Conservation (phyloP, 805 yeast species). For the Saccharomycopsis fodiens region DNA sequence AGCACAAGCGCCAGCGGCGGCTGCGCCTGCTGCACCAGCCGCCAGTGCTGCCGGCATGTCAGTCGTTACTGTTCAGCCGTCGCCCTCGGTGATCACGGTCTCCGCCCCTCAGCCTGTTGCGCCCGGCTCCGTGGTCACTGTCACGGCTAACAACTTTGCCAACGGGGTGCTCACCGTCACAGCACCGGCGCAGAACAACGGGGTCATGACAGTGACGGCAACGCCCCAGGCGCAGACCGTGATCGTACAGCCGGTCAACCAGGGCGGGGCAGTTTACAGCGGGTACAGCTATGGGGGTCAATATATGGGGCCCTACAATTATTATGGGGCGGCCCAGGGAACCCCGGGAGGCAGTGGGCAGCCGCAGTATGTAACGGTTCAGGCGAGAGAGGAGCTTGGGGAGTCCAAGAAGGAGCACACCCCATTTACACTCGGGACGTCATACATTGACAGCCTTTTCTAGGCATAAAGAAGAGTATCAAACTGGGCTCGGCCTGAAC, state of each 20-base stretch:
- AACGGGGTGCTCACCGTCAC: constrained; percentile 1
- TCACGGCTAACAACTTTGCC: background rate
- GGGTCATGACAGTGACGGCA: background rate
- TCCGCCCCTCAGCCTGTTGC: constrained; percentile 5
- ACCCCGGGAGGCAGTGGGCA: background rate
- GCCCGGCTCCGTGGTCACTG: background rate
- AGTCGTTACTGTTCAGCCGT: constrained; percentile 1
- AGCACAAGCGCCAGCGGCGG: constrained; percentile 1
- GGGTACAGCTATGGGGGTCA: background rate
- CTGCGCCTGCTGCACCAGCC: background rate
- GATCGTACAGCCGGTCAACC: background rate
- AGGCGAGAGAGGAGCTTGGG: no score
- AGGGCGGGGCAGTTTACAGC: background rate
- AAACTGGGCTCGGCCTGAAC: no score
- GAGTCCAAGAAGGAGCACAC: no score
- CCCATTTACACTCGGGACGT: no score
- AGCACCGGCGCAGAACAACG: background rate
- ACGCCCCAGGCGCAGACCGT: background rate
- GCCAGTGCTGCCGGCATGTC: constrained; percentile 1
- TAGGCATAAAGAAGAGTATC: no score
- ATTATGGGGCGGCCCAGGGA: background rate
- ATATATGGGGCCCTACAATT: background rate
- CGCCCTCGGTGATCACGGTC: background rate
- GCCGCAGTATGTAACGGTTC: no score
- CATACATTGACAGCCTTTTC: no score